Percentiles rank a stretch among this genome's conserved stretches.
These are phyloP conservation scores for Telopea speciosissima DNA, from an alignment of 177 flowering plant genomes.

Conservation along the genomic window DNA sequence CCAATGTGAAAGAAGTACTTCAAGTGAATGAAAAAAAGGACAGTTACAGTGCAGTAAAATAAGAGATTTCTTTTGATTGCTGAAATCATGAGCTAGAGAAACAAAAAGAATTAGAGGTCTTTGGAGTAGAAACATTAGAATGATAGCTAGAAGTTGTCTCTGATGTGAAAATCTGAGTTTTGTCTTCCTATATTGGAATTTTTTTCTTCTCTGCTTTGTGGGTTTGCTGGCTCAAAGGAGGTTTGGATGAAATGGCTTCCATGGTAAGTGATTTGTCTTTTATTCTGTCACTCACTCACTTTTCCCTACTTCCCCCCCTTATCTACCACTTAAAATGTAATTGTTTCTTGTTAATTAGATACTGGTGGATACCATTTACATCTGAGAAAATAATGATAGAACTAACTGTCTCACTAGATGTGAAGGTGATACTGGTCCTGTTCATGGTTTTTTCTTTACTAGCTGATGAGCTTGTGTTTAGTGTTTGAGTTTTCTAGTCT, in stretches of 20 bases:
- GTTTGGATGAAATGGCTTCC: slow-evolving; percentile 3
- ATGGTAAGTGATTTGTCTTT: background rate
- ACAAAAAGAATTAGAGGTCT: background rate
- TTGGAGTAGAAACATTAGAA: background rate
- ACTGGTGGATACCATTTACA: background rate
- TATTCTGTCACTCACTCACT: too few species aligned
- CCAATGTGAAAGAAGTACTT: slow-evolving; percentile 15
- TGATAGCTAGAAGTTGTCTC: background rate
- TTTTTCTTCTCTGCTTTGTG: background rate
- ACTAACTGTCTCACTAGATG: background rate
- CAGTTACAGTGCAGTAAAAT: background rate
- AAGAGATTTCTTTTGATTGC: background rate
- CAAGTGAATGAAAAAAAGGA: background rate
- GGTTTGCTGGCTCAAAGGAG: background rate
- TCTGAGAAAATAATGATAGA: background rate
- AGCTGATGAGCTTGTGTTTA: too few species aligned
- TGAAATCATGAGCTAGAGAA: background rate
- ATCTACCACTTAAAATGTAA: background rate
- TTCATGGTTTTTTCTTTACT: background rate
- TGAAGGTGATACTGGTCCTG: background rate
- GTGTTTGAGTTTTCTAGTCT: too few species aligned
- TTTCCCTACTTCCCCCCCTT: background rate
- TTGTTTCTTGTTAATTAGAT: background rate
- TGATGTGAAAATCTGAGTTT: background rate
- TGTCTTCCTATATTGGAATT: background rate